Conservation (phyloP, 1,284 basidiomycete genomes). For the Cronartium quercuum region DNA sequence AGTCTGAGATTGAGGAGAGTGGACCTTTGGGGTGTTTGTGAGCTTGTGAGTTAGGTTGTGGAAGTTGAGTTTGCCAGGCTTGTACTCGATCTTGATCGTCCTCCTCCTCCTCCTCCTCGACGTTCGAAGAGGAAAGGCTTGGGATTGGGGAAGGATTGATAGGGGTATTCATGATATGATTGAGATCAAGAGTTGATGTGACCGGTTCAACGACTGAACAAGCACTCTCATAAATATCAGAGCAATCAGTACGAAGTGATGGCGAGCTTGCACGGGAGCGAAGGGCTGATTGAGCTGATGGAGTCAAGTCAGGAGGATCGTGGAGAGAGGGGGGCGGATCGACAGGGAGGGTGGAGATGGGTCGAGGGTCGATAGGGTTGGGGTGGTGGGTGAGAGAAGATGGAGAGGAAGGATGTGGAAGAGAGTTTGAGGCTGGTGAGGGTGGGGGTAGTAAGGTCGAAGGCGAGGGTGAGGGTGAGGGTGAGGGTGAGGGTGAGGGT, state of each 20-base stretch:
- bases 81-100: conserved; percentile 11
- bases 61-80: conserved; percentile 9
- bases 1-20: not conserved
- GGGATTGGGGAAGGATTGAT: no score
- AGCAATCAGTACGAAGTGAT: no score
- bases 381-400: not conserved
- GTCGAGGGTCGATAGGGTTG: not conserved
- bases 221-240: no score
- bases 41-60: not conserved
- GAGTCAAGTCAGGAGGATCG: no score
- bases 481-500: not conserved
- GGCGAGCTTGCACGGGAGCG: no score
- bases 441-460: not conserved
- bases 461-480: not conserved
- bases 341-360: not conserved
- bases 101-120: not conserved
- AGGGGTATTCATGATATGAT: not conserved
- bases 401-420: not conserved
- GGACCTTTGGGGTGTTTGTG: not conserved
- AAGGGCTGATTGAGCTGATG: no score
- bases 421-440: not conserved
- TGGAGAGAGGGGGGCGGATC: no score
- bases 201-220: no score
- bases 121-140: no score
- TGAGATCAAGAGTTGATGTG: not conserved